Base-by-base conservation (phyloP, 352 stramenopile genomes). In the Saprolegnia parasitica region DNA sequence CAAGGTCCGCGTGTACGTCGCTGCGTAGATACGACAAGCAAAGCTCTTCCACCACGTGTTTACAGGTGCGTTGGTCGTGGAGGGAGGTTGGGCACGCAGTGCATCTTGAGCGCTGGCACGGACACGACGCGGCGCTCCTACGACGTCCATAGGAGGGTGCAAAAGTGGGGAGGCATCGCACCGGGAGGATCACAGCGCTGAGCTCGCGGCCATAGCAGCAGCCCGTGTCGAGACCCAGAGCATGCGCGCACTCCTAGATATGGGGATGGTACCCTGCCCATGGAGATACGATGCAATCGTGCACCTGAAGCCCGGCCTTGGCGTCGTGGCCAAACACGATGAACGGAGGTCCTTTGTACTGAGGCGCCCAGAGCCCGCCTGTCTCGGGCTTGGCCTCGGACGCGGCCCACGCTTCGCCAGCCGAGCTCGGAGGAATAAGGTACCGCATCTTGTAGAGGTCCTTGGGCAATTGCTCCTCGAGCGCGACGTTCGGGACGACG, bases 361-460 rank as follows among this genome's bases (percentile, higher is more conserved):
- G 74, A 47, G 79, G 82, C 8, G 90, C 90, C 90, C 90, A 97
- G 52, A 73, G 72, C 26, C 73, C 72, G 9, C 78, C 74, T 29
- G 13, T 74, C 57, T 46, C 57, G 32, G 66, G 63, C 23, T 77
- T 79, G 40, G 73, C 42, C 40, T 87, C 80, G 10, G 77, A 72
- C 26, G 71, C 74, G 18, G 65, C 45, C 45, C 71, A 85, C 20
- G 81, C 45, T 24, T 72, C 57, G 39, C 76, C 73, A 52, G 74
- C 65, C 56, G 68, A 77, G 37, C 66, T 66, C 76, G 74, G 81
- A 49, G 45, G 29, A 77, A 45, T 72, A 58, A 92, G 40, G 40
- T 78, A 89, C 26, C 86, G 83, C 89, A 98, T 98, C 74, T 96
- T 98, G 83, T 97, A 97, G 86, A 98, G 87, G 24, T 96, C 76